A percentile compares a stretch with the other conserved stretches of the same genome.
Conservation (phyloP, 768 basidiomycete species). For the Boletus eberwhitei region DNA sequence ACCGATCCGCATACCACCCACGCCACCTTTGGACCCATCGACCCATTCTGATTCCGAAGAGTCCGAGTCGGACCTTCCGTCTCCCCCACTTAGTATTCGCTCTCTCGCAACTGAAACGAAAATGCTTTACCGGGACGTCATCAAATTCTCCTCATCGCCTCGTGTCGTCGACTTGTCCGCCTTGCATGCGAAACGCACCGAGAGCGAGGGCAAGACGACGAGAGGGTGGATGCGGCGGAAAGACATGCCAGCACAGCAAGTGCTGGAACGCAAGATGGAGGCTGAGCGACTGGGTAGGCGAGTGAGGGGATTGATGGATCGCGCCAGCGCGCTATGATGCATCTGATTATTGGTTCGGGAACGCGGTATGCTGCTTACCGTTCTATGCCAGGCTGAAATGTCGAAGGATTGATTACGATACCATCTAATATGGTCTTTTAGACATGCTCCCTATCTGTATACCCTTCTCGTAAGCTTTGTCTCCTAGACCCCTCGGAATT, state of each 20-base stretch:
- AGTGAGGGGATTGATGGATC: constrained; percentile 68
- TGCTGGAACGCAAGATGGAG: constrained; percentile 72
- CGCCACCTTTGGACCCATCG: constrained; percentile 68
- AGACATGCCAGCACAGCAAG: constrained; percentile 77
- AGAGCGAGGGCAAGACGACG: constrained; percentile 41
- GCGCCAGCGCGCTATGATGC: constrained; percentile 40
- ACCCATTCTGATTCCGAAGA: constrained; percentile 64
- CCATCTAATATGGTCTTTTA: background rate
- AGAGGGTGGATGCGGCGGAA: constrained; percentile 79
- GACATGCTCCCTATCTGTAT: background rate
- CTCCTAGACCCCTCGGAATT: too few species aligned
- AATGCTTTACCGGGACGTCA: constrained; percentile 83
- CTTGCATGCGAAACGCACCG: constrained; percentile 49
- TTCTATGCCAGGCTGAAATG: background rate
- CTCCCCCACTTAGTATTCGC: constrained; percentile 51
- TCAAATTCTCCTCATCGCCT: constrained; percentile 78
- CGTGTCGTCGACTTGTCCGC: constrained; percentile 81
- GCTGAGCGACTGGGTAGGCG: constrained; percentile 67
- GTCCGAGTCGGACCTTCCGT: constrained; percentile 48
- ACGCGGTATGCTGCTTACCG: background rate
- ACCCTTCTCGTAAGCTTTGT: background rate
- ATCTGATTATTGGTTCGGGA: background rate
- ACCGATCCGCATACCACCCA: constrained; percentile 46
- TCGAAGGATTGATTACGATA: constrained; percentile 1
- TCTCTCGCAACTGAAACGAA: constrained; percentile 81